These are phyloP conservation scores for Laetiporus sulphureus DNA, from an alignment of 1,284 basidiomycete genomes.

Conservation along the genomic window DNA sequence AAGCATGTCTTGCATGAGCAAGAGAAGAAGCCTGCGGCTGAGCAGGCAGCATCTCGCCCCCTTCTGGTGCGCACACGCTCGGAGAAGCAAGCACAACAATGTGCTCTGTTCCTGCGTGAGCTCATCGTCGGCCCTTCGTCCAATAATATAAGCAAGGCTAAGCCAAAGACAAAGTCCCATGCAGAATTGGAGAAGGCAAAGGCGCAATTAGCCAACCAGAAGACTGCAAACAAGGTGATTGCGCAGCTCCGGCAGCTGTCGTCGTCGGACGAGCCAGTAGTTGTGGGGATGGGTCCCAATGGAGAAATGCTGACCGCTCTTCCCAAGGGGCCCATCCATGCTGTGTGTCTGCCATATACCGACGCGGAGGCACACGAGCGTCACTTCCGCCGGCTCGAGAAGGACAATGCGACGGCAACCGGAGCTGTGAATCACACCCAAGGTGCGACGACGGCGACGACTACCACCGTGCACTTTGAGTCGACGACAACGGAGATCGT, in stretches of 20 bases:
- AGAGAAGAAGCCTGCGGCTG: conserved; percentile 30
- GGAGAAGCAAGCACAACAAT: conserved; percentile 56
- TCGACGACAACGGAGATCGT: conserved; percentile 17
- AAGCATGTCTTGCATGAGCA: conserved; percentile 34
- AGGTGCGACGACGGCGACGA: conserved; percentile 2
- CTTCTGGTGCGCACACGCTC: conserved; percentile 31
- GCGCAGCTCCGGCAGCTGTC: conserved; percentile 50
- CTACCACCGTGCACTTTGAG: conserved; percentile 5
- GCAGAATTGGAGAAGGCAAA: conserved; percentile 63
- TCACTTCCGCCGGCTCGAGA: conserved; percentile 39
- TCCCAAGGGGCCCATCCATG: conserved; percentile 54
- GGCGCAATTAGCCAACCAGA: conserved; percentile 56
- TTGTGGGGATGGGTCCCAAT: conserved; percentile 13
- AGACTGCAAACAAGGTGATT: conserved; percentile 64
- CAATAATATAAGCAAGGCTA: conserved; percentile 29
- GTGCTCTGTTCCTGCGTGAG: conserved; percentile 54
- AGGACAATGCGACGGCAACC: conserved; percentile 8
- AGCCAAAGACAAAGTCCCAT: conserved; percentile 29
- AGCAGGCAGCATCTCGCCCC: neutral
- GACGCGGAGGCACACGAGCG: conserved; percentile 54
- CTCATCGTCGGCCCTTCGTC: conserved; percentile 57
- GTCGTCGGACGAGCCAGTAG: conserved; percentile 19
- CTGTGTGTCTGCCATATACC: conserved; percentile 57
- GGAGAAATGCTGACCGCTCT: conserved; percentile 14
- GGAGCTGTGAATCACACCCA: conserved; percentile 1